Evolutionary conservation across 163 green algal species (phyloP), one percentile per base, ranked within the genome.

Genomic region (Chloromonas sp.): DNA sequence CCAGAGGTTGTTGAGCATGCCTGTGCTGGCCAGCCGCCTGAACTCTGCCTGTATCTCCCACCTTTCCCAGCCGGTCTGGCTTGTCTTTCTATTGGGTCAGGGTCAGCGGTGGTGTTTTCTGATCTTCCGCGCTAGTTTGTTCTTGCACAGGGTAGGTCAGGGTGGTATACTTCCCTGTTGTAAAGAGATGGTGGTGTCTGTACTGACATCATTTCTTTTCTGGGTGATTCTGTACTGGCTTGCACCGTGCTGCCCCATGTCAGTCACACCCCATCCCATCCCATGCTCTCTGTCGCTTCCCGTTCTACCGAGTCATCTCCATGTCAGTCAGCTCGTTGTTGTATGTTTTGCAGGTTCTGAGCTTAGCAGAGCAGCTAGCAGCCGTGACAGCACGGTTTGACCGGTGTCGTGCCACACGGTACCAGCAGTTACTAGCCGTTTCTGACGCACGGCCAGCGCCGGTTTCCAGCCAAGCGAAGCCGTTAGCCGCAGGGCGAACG

Each of bases 311-410:
- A 11, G 8, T 76, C 11, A 76, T 11, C 11, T 76, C 5, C 66
- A n/a, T 76, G 66, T 11, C 66, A 76, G 66, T 76, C 11, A 76
- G 66, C 66, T 76, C 5, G 66, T 76, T 8, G 66, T 8, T 76
- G 66, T 11, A 76, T 11, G 5, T n/a, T 36, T 36, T 60, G 61
- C 85, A 93, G 90, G 90, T 90, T 76, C 84, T 93, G 84, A 86
- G 87, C 1, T 79, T 93, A 58, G 85, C 87, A 0, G 92, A 95
- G 87, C 88, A 84, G 13, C 84, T 96, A 79, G 83, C 90, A 0
- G 60, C 78, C 0, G 83, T 90, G 1, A 88, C 83, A 1, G 81
- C 71, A 1, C 82, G 78, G 2, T 95, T 95, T 86, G 92, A 95
- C 82, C 81, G 84, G 8, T 89, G 88, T 76, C 86, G 92, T 1